Percentiles rank a stretch among this genome's conserved stretches.
phyloP scores from a whole-genome alignment of 1,284 basidiomycete genomes.

The Pyrrhoderma lamaoense region DNA sequence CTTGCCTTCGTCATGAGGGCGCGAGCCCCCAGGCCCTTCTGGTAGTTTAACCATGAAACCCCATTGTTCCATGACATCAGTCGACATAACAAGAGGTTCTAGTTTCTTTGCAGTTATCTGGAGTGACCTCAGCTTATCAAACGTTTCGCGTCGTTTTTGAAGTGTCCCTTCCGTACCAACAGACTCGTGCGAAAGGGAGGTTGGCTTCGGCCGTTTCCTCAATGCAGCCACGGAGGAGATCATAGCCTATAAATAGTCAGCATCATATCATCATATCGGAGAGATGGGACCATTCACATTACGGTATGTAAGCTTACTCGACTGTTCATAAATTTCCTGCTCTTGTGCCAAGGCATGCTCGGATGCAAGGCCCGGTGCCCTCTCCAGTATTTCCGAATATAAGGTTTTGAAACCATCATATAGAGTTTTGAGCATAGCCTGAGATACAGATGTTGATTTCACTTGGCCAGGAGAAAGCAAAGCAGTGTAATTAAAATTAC shows the following conservation, averaged over 20 bases:
- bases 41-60: conserved; percentile 71
- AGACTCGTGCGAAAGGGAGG: conserved; percentile 57
- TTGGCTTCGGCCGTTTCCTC: conserved; percentile 64
- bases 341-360: conserved; percentile 76
- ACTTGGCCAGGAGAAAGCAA: conserved; percentile 3
- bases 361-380: conserved; percentile 51
- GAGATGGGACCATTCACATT: conserved; percentile 42
- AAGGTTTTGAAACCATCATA: conserved; percentile 64
- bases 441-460: conserved; percentile 9
- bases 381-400: conserved; percentile 45
- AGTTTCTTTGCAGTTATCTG: conserved; percentile 50
- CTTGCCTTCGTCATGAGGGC: conserved; percentile 62
- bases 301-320: conserved; percentile 71
- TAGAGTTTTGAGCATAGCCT: conserved; percentile 66
- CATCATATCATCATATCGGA: conserved; percentile 9
- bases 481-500: conserved; percentile 29
- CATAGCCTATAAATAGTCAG: conserved; percentile 43
- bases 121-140: conserved; percentile 50
- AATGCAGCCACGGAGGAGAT: conserved; percentile 66
- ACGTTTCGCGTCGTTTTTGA: conserved; percentile 47
- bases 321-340: conserved; percentile 62
- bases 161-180: conserved; percentile 76
- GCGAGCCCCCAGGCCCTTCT: conserved; percentile 46
- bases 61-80: conserved; percentile 56
- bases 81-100: conserved; percentile 50